Conservation (phyloP, 352 stramenopile species). For the Globisporangium camurandrum region DNA sequence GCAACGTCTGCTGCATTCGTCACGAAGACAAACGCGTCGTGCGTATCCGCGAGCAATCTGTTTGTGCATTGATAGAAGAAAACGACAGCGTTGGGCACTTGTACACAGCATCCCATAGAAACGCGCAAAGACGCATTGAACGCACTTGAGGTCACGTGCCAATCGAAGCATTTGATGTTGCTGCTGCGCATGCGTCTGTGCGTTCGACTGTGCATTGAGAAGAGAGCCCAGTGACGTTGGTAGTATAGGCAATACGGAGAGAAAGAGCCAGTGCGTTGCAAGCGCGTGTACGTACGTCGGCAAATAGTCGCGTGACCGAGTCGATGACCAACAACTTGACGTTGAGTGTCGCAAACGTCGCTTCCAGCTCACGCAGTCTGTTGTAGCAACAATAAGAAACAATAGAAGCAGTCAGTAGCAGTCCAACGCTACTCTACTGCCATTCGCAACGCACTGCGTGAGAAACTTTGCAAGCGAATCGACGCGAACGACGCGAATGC, state of each 20-base stretch:
- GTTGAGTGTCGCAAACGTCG: conserved; percentile 27
- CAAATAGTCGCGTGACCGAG: conserved; percentile 53
- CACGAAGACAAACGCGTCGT: conserved; percentile 54
- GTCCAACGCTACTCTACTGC: no score
- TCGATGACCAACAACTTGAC: conserved; percentile 69
- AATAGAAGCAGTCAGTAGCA: no score
- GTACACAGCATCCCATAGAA: not conserved
- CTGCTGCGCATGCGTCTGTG: conserved; percentile 29
- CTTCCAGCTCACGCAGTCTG: conserved; percentile 58
- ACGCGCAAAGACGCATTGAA: not conserved
- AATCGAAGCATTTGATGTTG: conserved; percentile 43
- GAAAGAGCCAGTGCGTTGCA: no score
- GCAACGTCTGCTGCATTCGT: conserved; percentile 57
- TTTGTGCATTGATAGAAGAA: not conserved
- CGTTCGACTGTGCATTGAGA: conserved; percentile 25
- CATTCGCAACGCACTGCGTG: conserved; percentile 32
- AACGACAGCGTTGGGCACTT: no score
- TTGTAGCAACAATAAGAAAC: no score
- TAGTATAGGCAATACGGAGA: not conserved
- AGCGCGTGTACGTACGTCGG: conserved; percentile 27
- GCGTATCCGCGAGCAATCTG: conserved; percentile 56
- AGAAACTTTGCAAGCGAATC: conserved; percentile 34
- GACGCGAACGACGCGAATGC: conserved; percentile 34
- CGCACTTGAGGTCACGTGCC: conserved; percentile 47
- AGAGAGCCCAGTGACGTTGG: conserved; percentile 1